Conservation (phyloP, 306 rosid species). For the Prunus padus region DNA sequence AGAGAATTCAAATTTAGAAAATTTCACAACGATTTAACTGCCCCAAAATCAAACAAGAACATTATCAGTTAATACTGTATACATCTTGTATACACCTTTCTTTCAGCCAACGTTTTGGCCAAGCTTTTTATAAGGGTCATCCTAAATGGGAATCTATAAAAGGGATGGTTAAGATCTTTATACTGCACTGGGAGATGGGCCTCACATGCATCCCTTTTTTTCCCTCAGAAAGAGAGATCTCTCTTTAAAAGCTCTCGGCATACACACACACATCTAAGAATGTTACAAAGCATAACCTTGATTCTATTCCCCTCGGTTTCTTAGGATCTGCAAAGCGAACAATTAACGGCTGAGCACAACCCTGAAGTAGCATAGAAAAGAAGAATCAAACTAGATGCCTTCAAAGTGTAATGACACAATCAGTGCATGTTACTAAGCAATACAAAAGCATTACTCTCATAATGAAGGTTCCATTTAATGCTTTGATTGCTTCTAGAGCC, state of each 20-base stretch:
- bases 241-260: not conserved
- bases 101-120: not conserved
- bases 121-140: not conserved
- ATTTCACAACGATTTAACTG: not conserved
- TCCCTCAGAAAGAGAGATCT: not conserved
- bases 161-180: not conserved
- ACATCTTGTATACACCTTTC: not conserved
- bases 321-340: constrained; percentile 96
- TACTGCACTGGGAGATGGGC: not conserved
- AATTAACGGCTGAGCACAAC: constrained; percentile 71
- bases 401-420: constrained; percentile 20
- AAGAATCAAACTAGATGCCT: constrained; percentile 26
- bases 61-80: constrained; percentile 1
- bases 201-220: not conserved
- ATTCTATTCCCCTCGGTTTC: constrained; percentile 64
- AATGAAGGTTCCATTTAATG: constrained; percentile 58
- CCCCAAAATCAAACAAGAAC: not conserved
- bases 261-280: not conserved
- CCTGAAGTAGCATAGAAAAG: constrained; percentile 43
- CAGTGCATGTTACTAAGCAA: constrained; percentile 13
- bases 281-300: constrained; percentile 52
- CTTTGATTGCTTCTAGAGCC: constrained; percentile 82
- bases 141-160: not conserved
- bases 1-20: constrained; percentile 5
- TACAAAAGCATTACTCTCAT: constrained; percentile 62